Conservation (phyloP, 2,329 filamentous ascomycete genomes). For the Raffaelea arxii region DNA sequence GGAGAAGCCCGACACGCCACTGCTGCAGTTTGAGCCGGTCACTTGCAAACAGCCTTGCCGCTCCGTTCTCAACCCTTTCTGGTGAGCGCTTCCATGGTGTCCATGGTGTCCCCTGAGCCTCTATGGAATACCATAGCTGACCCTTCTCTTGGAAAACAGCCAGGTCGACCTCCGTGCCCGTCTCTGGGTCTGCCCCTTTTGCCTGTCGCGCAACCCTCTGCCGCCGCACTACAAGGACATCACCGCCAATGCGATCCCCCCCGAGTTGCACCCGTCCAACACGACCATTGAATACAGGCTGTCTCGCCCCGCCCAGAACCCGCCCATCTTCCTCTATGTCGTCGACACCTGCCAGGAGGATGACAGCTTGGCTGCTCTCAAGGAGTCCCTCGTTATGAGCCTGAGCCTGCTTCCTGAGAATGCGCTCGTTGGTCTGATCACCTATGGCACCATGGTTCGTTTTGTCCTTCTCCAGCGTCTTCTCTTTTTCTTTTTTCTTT, state of each 20-base stretch:
- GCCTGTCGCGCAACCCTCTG: slow-evolving; percentile 71
- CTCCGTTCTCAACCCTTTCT: slow-evolving; percentile 93
- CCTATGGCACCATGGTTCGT: slow-evolving; percentile 82
- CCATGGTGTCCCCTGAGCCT: background rate
- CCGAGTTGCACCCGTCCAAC: slow-evolving; percentile 71
- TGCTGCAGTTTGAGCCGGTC: slow-evolving; percentile 92
- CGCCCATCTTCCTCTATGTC: slow-evolving; percentile 79
- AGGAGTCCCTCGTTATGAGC: slow-evolving; percentile 81
- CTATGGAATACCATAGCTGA: no score
- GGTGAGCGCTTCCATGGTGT: slow-evolving; percentile 44
- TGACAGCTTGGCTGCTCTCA: slow-evolving; percentile 71
- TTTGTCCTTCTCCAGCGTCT: background rate
- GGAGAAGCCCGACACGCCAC: slow-evolving; percentile 80
- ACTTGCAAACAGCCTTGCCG: slow-evolving; percentile 94
- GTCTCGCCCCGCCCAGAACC: slow-evolving; percentile 70
- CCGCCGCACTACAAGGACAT: slow-evolving; percentile 88
- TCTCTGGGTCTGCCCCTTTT: slow-evolving; percentile 86
- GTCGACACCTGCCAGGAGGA: slow-evolving; percentile 86
- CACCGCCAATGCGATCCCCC: slow-evolving; percentile 70
- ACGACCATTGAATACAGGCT: slow-evolving; percentile 87
- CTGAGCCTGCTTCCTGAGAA: slow-evolving; percentile 73
- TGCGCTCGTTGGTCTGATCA: slow-evolving; percentile 73
- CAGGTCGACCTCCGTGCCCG: slow-evolving; percentile 76
- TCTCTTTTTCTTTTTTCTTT: background rate
- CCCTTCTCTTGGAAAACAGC: slow-evolving; percentile 35